Base-by-base conservation (phyloP, 2,329 filamentous ascomycete species). In the Meredithiella fracta region DNA sequence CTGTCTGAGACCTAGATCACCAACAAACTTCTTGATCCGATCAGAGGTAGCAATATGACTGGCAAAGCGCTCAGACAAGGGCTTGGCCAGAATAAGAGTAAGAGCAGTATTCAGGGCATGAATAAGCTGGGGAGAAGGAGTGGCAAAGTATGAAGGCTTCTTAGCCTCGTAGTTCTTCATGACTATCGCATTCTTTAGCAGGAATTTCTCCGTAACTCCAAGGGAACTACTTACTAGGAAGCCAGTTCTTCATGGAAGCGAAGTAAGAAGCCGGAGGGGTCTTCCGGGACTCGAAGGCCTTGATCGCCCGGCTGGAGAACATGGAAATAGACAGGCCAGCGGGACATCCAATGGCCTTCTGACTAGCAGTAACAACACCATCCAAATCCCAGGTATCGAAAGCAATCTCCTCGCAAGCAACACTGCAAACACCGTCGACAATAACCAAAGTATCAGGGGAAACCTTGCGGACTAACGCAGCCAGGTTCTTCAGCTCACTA, bases 111-210 rank as follows among this genome's bases (percentile, higher is more conserved):
- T 85, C 37, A 98, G 79, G 51, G 92, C 92, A 69, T 86, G 91
- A 62, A 98, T 77, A 53, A 98, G 80, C 71, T 98, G 92, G 14
- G 92, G 92, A 3, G 90, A 89, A 0, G 92, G 92, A 1, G 92
- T 98, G 38, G 92, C 92, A 66, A 98, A 98, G 75, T 98, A 98
- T 1, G 89, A 94, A 38, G 92, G 81, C 74, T 97, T 98, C 75
- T 90, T 88, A 61, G 88, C 87, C 73, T 98, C 92, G 70, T 98
- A 98, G 73, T 96, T 97, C 73, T 92, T 82, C 91, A 98, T 97
- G 70, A 98, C 85, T 86, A 15, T 5, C 5, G 11, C 29, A 11
- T 34, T n/a, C n/a, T n/a, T n/a, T n/a, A n/a, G n/a, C n/a, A n/a
- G n/a, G n/a, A n/a, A n/a, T 22, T 47, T 26, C 22, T 14, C 7